These are phyloP conservation scores for Pouteria campechiana DNA, from an alignment of 179 eudicot species.

Conservation along the genomic window DNA sequence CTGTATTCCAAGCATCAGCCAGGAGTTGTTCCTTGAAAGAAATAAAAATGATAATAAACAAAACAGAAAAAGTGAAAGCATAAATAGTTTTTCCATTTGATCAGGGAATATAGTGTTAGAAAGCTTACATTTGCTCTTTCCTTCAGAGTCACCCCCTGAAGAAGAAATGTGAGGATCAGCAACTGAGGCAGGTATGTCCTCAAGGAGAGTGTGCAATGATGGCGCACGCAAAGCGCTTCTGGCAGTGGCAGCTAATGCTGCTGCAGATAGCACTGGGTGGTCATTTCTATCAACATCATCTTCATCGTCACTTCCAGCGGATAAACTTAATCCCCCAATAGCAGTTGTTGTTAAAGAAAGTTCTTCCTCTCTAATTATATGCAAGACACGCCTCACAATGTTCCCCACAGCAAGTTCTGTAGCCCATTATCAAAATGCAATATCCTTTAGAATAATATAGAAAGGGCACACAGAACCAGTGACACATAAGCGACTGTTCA, in stretches of 20 bases:
- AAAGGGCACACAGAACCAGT: not conserved
- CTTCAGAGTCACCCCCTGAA: constrained; percentile 97
- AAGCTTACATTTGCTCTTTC: constrained; percentile 79
- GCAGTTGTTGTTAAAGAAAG: constrained; percentile 75
- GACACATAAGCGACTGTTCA: too few species aligned
- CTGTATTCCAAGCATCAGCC: too few species aligned
- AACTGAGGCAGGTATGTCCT: constrained; percentile 69
- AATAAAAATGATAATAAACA: too few species aligned
- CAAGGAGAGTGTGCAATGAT: constrained; percentile 93
- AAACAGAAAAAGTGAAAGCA: too few species aligned
- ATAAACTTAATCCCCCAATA: constrained; percentile 60
- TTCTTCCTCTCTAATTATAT: constrained; percentile 92
- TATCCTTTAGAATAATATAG: not conserved
- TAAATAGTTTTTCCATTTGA: too few species aligned
- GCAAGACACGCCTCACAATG: constrained; percentile 83
- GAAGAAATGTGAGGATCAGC: constrained; percentile 63
- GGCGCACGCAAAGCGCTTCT: constrained; percentile 90
- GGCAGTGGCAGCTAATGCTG: constrained; percentile 74
- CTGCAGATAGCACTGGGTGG: constrained; percentile 70
- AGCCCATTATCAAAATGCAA: constrained; percentile 11
- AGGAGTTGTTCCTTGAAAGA: too few species aligned
- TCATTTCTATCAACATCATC: constrained; percentile 30
- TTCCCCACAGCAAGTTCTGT: constrained; percentile 99
- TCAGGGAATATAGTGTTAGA: too few species aligned
- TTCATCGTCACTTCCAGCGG: constrained; percentile 79